Evolutionary conservation across 2,329 filamentous ascomycete genomes (phyloP).

Genomic region (Fusarium subtropicale): DNA sequence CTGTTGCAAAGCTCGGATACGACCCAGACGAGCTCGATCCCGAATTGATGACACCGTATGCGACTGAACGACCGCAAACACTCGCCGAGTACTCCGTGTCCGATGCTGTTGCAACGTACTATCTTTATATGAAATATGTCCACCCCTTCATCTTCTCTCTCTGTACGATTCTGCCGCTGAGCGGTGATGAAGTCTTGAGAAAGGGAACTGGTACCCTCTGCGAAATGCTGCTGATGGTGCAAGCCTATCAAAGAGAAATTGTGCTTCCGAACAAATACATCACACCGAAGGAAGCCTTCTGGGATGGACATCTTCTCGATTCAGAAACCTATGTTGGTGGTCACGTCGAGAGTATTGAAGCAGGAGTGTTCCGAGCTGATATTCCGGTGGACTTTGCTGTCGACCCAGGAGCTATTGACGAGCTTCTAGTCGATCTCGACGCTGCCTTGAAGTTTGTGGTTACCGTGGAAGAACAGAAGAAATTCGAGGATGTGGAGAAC

Average conservation of each 20-base stretch:
- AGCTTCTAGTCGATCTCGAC: slow-evolving; percentile 87
- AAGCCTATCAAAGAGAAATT: slow-evolving; percentile 92
- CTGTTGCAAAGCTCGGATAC: slow-evolving; percentile 96
- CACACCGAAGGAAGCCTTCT: slow-evolving; percentile 90
- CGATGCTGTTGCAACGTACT: slow-evolving; percentile 98
- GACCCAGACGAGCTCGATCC: slow-evolving; percentile 98
- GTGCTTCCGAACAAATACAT: slow-evolving; percentile 96
- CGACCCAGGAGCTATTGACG: slow-evolving; percentile 89
- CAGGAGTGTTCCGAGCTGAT: slow-evolving; percentile 94
- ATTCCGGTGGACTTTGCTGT: slow-evolving; percentile 95
- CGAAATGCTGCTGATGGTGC: slow-evolving; percentile 99
- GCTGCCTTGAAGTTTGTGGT: slow-evolving; percentile 90
- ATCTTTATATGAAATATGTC: slow-evolving; percentile 99
- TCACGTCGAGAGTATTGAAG: slow-evolving; percentile 99
- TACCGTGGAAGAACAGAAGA: slow-evolving; percentile 85
- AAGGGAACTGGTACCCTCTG: slow-evolving; percentile 99
- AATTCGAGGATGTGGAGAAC: slow-evolving; percentile 80
- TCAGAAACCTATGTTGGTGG: slow-evolving; percentile 98
- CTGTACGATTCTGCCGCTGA: slow-evolving; percentile 94
- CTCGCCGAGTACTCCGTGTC: slow-evolving; percentile 98
- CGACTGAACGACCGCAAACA: slow-evolving; percentile 89
- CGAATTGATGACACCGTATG: slow-evolving; percentile 95
- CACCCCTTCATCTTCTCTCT: slow-evolving; percentile 99
- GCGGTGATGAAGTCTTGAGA: slow-evolving; percentile 89
- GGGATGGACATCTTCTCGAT: slow-evolving; percentile 94